Evolutionary conservation across 345 rosid genomes (phyloP).

Genomic region (Arabidopsis suecica): DNA sequence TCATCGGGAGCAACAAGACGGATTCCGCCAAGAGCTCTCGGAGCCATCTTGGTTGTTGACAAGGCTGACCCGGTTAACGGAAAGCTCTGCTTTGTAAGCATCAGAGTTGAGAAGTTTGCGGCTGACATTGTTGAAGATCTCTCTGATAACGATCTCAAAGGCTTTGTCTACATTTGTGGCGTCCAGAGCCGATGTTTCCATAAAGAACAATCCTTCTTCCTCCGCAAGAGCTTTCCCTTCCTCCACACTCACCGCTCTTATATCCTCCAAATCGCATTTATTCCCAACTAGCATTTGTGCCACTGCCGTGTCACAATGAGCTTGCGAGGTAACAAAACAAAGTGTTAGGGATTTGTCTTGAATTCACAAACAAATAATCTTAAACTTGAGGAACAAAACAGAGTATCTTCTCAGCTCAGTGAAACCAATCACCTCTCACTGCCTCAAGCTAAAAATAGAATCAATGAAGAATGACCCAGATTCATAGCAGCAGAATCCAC

Average conservation of each 20-base stretch:
- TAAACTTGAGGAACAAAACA: not conserved
- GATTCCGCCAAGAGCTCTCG: slow-evolving; percentile 42
- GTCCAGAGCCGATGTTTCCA: slow-evolving; percentile 95
- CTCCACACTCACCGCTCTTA: slow-evolving; percentile 71
- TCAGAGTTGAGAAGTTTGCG: slow-evolving; percentile 65
- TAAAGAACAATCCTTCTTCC: slow-evolving; percentile 81
- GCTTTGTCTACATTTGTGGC: slow-evolving; percentile 85
- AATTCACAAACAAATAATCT: not conserved
- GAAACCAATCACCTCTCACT: not conserved
- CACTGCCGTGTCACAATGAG: slow-evolving; percentile 75
- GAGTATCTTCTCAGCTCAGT: not conserved
- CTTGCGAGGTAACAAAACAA: slow-evolving; percentile 50
- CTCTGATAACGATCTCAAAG: slow-evolving; percentile 83
- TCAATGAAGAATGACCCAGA: not conserved
- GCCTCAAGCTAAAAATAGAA: not conserved
- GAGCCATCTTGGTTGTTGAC: slow-evolving; percentile 51
- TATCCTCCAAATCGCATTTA: slow-evolving; percentile 84
- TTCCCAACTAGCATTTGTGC: slow-evolving; percentile 94
- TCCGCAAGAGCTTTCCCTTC: slow-evolving; percentile 85
- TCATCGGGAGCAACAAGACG: slow-evolving; percentile 60
- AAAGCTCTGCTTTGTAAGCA: slow-evolving; percentile 61
- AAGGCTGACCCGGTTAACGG: slow-evolving; percentile 71
- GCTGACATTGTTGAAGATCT: slow-evolving; percentile 77
- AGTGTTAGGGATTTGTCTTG: not conserved
- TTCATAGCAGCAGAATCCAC: not conserved